phyloP scores from a whole-genome alignment of 257 asterid genomes.

The Solanum dulcamara region DNA sequence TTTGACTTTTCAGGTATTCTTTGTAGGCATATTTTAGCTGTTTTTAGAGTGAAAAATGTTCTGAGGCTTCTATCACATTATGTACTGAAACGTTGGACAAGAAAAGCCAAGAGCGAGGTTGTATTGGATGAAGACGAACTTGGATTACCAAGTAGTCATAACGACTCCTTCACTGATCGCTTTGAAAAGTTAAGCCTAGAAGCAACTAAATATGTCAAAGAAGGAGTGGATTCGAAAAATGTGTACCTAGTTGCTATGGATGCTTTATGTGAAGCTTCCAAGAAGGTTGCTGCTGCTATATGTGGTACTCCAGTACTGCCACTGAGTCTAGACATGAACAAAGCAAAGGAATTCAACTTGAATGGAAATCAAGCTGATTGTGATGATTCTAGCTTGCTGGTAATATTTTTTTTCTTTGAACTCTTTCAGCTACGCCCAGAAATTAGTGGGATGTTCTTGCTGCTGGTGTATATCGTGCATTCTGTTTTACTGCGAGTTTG shows the following conservation, averaged over 20 bases:
- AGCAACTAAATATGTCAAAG: constrained; percentile 69
- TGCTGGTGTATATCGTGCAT: neutral
- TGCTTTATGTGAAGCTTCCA: constrained; percentile 66
- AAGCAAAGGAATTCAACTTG: neutral
- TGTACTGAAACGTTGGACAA: constrained; percentile 77
- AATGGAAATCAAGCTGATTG: neutral
- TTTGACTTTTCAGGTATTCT: constrained; percentile 86
- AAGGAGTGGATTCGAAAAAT: constrained; percentile 56
- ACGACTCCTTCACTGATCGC: constrained; percentile 83
- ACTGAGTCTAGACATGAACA: neutral
- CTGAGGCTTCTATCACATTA: constrained; percentile 78
- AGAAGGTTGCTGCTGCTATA: constrained; percentile 41
- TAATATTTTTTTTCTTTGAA: neutral
- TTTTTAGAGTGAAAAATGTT: constrained; percentile 78
- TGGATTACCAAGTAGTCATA: constrained; percentile 48
- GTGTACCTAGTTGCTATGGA: constrained; percentile 46
- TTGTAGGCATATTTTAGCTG: constrained; percentile 79
- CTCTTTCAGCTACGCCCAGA: neutral
- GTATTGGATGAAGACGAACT: constrained; percentile 43
- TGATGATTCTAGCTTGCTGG: neutral
- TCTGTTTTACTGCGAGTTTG: neutral
- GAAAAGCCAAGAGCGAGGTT: constrained; percentile 76
- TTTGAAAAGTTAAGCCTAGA: constrained; percentile 72
- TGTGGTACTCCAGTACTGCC: neutral
- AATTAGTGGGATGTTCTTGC: neutral